Percentiles rank a stretch among this genome's conserved stretches.
Evolutionary conservation across 371 early-diverging fungal species (phyloP).

Genomic region (Dipsacomyces acuminosporus): DNA sequence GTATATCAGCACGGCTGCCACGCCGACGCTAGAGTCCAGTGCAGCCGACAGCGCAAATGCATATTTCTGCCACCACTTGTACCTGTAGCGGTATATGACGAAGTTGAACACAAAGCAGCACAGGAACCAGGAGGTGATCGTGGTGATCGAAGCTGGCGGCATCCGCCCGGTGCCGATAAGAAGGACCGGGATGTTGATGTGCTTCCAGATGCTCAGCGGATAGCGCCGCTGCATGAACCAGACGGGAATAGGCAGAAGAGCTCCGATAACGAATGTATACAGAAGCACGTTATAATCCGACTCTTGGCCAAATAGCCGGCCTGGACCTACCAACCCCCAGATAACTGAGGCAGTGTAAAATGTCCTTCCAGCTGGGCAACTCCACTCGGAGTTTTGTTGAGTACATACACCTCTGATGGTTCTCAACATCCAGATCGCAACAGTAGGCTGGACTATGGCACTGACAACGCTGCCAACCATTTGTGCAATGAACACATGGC

Average conservation of each 20-base stretch:
- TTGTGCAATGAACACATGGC: slow-evolving; percentile 60
- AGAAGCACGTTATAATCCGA: slow-evolving; percentile 51
- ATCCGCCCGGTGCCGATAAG: slow-evolving; percentile 43
- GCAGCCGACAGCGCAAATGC: slow-evolving; percentile 64
- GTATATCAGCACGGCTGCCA: neutral
- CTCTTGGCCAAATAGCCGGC: slow-evolving; percentile 53
- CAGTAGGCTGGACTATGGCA: slow-evolving; percentile 46
- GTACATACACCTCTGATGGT: slow-evolving; percentile 53
- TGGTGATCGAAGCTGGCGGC: slow-evolving; percentile 53
- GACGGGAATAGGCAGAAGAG: slow-evolving; percentile 54
- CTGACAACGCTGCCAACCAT: slow-evolving; percentile 52
- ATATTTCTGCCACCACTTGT: slow-evolving; percentile 59
- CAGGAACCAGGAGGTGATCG: slow-evolving; percentile 56
- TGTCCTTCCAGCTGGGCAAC: slow-evolving; percentile 54
- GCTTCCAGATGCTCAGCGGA: slow-evolving; percentile 49
- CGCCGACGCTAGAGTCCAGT: slow-evolving; percentile 54
- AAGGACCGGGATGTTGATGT: slow-evolving; percentile 57
- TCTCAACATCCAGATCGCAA: slow-evolving; percentile 47
- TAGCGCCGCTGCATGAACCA: slow-evolving; percentile 35
- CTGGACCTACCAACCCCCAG: slow-evolving; percentile 64
- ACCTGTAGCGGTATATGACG: slow-evolving; percentile 46
- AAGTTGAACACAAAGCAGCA: slow-evolving; percentile 58
- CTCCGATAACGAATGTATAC: slow-evolving; percentile 58
- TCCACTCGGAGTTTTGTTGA: slow-evolving; percentile 52
- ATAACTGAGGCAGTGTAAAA: slow-evolving; percentile 59